A percentile compares a stretch with the other conserved stretches of the same genome.
phyloP scores from a whole-genome alignment of 2,329 filamentous ascomycete genomes.

The Phyllosticta citribraziliensis region DNA sequence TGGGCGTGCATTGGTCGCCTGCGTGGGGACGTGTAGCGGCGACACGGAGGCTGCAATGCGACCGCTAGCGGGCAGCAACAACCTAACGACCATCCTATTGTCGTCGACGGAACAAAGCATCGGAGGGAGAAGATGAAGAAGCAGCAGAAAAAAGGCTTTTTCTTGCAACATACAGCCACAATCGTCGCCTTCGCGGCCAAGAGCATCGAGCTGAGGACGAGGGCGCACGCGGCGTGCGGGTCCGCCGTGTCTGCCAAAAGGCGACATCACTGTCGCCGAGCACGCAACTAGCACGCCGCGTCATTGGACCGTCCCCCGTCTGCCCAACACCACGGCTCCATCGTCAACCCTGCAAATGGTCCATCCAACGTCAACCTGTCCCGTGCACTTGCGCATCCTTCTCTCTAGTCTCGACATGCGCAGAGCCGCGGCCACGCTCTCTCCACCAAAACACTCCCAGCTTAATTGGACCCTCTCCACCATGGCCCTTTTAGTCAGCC shows the following conservation, averaged over 20 bases:
- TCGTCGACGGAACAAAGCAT: background rate
- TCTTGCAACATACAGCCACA: too few species aligned
- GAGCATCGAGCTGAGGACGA: background rate
- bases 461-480: background rate
- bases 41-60: too few species aligned
- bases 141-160: background rate
- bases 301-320: background rate
- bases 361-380: background rate
- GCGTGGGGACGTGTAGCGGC: too few species aligned
- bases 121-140: background rate
- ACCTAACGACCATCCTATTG: background rate
- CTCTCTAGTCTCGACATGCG: background rate
- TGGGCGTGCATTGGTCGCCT: too few species aligned
- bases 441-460: background rate
- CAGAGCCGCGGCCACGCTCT: background rate
- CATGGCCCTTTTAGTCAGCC: background rate
- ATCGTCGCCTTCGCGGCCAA: background rate
- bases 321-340: background rate
- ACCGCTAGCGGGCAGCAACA: background rate
- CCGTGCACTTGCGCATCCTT: background rate
- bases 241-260: constrained; percentile 1
- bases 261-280: constrained; percentile 8
- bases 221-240: background rate
- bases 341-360: background rate
- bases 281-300: constrained; percentile 7